Base-by-base conservation (phyloP, 768 basidiomycete species). In the Leccinum uliginosum region DNA sequence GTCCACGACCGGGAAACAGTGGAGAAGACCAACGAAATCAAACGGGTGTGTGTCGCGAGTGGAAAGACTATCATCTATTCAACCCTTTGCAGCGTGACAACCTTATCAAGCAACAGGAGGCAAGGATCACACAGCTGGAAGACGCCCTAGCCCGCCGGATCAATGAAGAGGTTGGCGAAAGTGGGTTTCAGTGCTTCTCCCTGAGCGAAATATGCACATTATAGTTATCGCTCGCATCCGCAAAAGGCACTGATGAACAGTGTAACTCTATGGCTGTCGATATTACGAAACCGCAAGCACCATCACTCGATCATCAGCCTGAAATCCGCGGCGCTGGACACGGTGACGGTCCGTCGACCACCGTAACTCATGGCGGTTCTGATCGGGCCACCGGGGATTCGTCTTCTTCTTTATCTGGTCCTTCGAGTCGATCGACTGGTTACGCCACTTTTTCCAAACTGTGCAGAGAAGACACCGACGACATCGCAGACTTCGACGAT, bases 21-120 rank as follows among this genome's bases (percentile, higher is more conserved):
- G 29, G 74, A 72, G 24, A 84, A 84, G 65, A 74, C 74, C 51
- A 83, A 85, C 60, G 83, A 85, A 54, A 74, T 86, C 27, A 78
- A 78, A 57, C 74, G 78, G 59, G 83, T 83, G 58, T 44, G 74
- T 68, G 50, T 55, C 14, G 48, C 32, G 46, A 60, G 52, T 44
- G 53, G 53, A 53, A 29, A 56, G 48, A 61, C 30, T 19, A 40
- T 51, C 51, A 38, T 55, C 48, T 55, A 6, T 46, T 54, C 48
- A 45, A 61, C 29, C 38, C 43, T 51, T 59, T 51, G 4, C 58
- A 84, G 83, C 77, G 80, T 55, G 81, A 83, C 49, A 78, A 75
- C 53, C 63, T 74, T 55, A 77, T 80, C 34, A 71, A 70, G 53
- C 70, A 75, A 51, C 70, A 80, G 21, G 76, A 79, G 56, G 69